These are phyloP conservation scores for Microthlaspi erraticum DNA, from an alignment of 345 rosid species.

Conservation along the genomic window DNA sequence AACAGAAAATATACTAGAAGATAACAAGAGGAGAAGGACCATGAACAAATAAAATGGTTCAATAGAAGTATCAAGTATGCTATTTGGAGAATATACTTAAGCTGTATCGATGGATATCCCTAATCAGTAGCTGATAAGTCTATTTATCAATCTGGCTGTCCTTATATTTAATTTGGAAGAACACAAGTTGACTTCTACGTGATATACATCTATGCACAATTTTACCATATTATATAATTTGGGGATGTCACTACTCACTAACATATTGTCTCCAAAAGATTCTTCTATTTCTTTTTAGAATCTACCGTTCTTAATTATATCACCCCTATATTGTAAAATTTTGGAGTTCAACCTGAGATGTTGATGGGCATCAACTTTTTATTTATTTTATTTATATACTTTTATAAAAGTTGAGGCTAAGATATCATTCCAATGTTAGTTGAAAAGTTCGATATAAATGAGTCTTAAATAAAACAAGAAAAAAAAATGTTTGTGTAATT, in stretches of 20 bases:
- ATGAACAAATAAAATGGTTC: neutral
- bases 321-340: neutral
- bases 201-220: neutral
- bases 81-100: constrained; percentile 19
- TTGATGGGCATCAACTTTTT: constrained; percentile 16
- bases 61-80: constrained; percentile 3
- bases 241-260: too few relatives aligned
- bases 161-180: constrained; percentile 10
- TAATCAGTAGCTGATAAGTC: constrained; percentile 30
- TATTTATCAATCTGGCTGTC: constrained; percentile 13
- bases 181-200: constrained; percentile 25
- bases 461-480: neutral
- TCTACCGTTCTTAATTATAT: constrained; percentile 7
- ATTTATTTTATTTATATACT: constrained; percentile 8
- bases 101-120: constrained; percentile 28
- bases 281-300: neutral
- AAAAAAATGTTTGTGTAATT: neutral
- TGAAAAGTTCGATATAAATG: neutral
- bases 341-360: constrained; percentile 28
- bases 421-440: constrained; percentile 11
- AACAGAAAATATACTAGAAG: neutral
- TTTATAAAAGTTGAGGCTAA: constrained; percentile 8
- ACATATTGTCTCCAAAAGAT: neutral
- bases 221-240: neutral
- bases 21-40: constrained; percentile 7